A percentile compares a stretch with the other conserved stretches of the same genome.
Conservation (phyloP, 2,329 filamentous ascomycete species). For the Clathrospora elynae region DNA sequence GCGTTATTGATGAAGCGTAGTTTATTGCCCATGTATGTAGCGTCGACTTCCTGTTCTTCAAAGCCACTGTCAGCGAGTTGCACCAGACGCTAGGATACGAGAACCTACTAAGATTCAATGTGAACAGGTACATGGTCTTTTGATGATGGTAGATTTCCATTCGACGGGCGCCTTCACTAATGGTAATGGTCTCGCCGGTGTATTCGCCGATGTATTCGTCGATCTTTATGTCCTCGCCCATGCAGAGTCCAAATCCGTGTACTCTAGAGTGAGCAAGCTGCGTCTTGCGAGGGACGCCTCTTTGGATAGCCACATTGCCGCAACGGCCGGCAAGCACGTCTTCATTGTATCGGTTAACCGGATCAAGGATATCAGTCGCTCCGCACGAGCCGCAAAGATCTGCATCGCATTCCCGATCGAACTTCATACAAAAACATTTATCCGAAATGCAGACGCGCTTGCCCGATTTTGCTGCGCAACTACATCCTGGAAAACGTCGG, state of each 20-base stretch:
- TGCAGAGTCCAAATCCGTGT: slow-evolving; percentile 76
- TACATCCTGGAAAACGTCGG: slow-evolving; percentile 53
- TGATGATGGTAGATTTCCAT: slow-evolving; percentile 67
- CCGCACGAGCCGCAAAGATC: slow-evolving; percentile 75
- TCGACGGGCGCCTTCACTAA: slow-evolving; percentile 70
- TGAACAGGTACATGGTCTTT: slow-evolving; percentile 67
- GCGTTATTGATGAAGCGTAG: slow-evolving; percentile 85
- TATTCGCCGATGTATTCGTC: slow-evolving; percentile 83
- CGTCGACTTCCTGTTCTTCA: slow-evolving; percentile 64
- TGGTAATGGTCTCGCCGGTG: slow-evolving; percentile 74
- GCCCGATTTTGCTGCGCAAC: slow-evolving; percentile 33
- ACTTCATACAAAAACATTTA: slow-evolving; percentile 69
- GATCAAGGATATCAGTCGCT: slow-evolving; percentile 70
- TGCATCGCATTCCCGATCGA: slow-evolving; percentile 81
- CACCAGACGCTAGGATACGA: neutral
- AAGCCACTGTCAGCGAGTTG: slow-evolving; percentile 9
- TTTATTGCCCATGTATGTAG: slow-evolving; percentile 77
- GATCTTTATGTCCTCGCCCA: slow-evolving; percentile 67
- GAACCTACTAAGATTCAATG: slow-evolving; percentile 53
- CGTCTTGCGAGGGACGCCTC: slow-evolving; percentile 67
- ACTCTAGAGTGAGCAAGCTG: slow-evolving; percentile 73
- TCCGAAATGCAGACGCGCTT: slow-evolving; percentile 51
- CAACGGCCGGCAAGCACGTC: slow-evolving; percentile 64
- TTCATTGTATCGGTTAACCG: slow-evolving; percentile 66
- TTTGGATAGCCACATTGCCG: slow-evolving; percentile 74